Evolutionary conservation across 1,284 basidiomycete species (phyloP), one percentile per base, ranked within the genome.

Genomic region (Naganishia liquefaciens): DNA sequence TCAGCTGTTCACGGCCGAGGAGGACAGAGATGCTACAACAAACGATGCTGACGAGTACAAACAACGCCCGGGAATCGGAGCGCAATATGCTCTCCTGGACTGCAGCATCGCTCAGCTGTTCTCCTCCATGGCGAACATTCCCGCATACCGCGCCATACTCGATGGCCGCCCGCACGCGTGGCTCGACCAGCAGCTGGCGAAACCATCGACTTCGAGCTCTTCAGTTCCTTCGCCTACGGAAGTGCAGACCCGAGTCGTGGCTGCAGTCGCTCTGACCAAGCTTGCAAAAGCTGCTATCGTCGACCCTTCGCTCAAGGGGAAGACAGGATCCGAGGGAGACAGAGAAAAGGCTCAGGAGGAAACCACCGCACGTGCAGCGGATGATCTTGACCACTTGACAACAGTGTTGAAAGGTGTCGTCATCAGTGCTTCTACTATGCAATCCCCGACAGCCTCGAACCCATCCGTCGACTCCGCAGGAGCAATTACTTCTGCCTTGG

Each of bases 231-330:
- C 10, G 10, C 10, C 33, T 37, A 52, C 39, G 17, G 40, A 60
- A 33, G 46, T 30, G 23, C 46, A 60, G 27, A 65, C 64, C 1
- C 25, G 27, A 0, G 55, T 67, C 1, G 25, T 64, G 25, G 57
- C 42, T n/a, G 47, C 55, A 2, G 62, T 67, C 10, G 33, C 66
- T 2, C 44, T 67, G 21, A 64, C 66, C 13, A 67, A 67, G 46
- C 49, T 67, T 6, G 40, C 55, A 10, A 63, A 51, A 50, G 66
- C 62, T 28, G 44, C 37, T 10, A 33, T 54, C 3, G 62, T 53
- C 7, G 66, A 67, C 49, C 66, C 66, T 28, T 21, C 60, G 3
- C 28, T 61, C 39, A 51, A 46, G 17, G 54, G 62, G 27, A 33
- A 55, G 30, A 15, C 42, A 7, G 64, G 27, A 23, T 28, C 33